phyloP scores from a whole-genome alignment of 768 basidiomycete species.

The Amanita exitialis region DNA sequence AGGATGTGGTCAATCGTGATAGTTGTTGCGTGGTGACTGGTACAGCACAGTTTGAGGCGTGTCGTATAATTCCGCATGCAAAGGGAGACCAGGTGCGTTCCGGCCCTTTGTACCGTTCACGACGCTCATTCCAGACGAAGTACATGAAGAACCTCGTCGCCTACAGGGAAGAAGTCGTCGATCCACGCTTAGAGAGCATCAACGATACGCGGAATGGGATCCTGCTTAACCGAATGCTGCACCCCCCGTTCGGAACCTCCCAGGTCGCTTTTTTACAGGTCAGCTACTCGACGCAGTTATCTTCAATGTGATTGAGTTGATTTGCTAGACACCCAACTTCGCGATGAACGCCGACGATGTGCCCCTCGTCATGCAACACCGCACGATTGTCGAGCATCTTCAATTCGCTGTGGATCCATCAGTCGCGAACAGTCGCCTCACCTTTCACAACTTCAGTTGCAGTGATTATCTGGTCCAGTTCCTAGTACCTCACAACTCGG shows the following conservation, averaged over 20 bases:
- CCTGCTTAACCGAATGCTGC: conserved; percentile 4
- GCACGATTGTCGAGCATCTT: background rate
- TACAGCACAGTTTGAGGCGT: background rate
- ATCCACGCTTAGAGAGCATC: conserved; percentile 5
- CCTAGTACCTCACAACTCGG: conserved; percentile 11
- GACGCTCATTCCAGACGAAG: conserved; percentile 6
- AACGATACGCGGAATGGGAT: conserved; percentile 7
- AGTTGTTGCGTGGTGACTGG: conserved; percentile 6
- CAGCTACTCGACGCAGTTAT: background rate
- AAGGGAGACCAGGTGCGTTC: conserved; percentile 6
- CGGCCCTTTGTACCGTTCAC: background rate
- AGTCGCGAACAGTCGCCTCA: background rate
- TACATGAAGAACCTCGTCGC: conserved; percentile 5
- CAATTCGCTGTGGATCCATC: background rate
- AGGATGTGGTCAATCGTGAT: background rate
- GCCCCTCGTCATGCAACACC: conserved; percentile 11
- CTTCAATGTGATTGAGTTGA: background rate
- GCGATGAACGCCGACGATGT: background rate
- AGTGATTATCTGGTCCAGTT: background rate
- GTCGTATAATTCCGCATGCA: conserved; percentile 7
- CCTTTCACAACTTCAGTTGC: conserved; percentile 7
- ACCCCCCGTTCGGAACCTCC: conserved; percentile 2
- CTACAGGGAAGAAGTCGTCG: conserved; percentile 2
- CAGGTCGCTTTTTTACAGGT: conserved; percentile 7
- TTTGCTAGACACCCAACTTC: background rate